Base-by-base conservation (phyloP, 2,329 filamentous ascomycete species). In the Fusarium austroafricanum region DNA sequence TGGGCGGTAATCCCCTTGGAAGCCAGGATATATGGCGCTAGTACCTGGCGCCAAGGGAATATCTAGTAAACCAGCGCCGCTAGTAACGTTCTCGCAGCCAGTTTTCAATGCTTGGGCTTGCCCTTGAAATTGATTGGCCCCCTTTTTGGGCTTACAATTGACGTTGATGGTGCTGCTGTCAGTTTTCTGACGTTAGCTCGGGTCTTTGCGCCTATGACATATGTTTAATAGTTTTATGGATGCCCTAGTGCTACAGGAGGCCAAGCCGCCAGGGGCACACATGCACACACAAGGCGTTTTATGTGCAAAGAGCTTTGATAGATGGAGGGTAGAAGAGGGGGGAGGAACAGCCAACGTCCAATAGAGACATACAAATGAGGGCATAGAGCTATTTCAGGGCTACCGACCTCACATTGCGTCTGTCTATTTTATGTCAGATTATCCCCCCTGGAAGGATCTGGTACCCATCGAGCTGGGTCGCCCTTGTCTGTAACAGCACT, bases 391-490 rank as follows among this genome's bases (percentile, higher is more conserved):
- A 29, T 51, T 51, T 44, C 37, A 44, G 37, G 26, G 37, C 26
- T 44, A 15, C 18, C 49, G 21, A 17, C 33, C 33, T 35, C 15
- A 33, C 31, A 9, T 33, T 33, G 31, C 46, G 29, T 31, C 29
- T 31, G 46, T 20, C 21, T 33, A 33, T 33, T 50, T 20, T 21
- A 42, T 42, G 18, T 52, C 33, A 40, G 55, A 28, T 35, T 11
- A 28, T 57, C 38, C 51, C 42, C 51, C 65, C 52, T 54, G 54
- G 40, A 47, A 44, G 52, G 54, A 45, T 52, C 49, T 61, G 50
- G 66, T 52, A 49, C 45, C 66, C 67, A 70, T 66, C 38, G 43
- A 55, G 33, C 66, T 70, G 66, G 66, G 66, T 70, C 45, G 57
- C 61, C 66, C 66, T 64, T 55, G 66, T 55, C 47, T 39, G 46